Evolutionary conservation across 2,329 filamentous ascomycete species (phyloP).

Genomic region (Verticillium zaregamsianum): DNA sequence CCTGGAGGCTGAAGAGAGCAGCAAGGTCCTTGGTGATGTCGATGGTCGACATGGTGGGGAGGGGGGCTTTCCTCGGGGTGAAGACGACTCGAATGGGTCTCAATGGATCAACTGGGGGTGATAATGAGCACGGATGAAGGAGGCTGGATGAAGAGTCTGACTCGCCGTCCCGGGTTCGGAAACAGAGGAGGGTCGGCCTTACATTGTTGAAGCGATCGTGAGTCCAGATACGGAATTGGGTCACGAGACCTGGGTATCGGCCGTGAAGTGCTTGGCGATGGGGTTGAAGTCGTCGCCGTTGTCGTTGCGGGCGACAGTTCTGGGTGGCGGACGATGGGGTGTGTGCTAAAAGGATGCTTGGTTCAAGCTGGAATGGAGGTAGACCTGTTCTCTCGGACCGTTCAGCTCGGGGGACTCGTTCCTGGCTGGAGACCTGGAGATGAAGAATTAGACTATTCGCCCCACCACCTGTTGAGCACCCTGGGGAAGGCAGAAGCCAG

Average conservation of each 20-base stretch:
- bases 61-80: neutral
- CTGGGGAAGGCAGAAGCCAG: neutral
- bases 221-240: conserved; percentile 8
- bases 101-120: neutral
- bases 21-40: conserved; percentile 70
- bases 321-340: neutral
- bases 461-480: neutral
- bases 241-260: conserved; percentile 9
- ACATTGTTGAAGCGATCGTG: neutral
- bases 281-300: neutral
- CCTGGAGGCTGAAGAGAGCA: conserved; percentile 68
- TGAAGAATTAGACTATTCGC: neutral
- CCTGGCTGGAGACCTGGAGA: neutral
- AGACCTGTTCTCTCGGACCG: neutral
- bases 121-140: neutral
- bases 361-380: neutral
- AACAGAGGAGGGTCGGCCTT: neutral
- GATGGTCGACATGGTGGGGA: conserved; percentile 55
- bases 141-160: neutral
- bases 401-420: neutral
- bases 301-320: neutral
- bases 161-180: neutral
- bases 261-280: too few species aligned
- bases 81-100: neutral
- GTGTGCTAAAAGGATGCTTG: neutral